phyloP scores from a whole-genome alignment of 768 basidiomycete species.

The Tulasnella sp. region DNA sequence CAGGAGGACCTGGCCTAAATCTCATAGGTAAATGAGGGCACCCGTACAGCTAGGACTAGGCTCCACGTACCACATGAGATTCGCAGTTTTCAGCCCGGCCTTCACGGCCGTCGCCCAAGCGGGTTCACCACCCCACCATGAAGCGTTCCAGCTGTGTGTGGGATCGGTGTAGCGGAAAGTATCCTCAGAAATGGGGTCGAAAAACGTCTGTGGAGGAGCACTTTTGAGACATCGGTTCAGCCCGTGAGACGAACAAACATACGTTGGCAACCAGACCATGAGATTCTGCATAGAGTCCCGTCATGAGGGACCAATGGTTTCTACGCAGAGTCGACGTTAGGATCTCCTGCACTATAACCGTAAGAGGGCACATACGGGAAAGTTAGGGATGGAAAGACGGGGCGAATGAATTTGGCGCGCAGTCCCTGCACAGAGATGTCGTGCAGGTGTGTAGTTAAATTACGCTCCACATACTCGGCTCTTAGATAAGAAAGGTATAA shows the following conservation, averaged over 20 bases:
- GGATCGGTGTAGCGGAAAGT: conserved; percentile 70
- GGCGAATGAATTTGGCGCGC: conserved; percentile 81
- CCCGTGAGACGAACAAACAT: conserved; percentile 30
- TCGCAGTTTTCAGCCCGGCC: conserved; percentile 70
- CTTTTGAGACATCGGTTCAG: not conserved
- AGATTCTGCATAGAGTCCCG: conserved; percentile 82
- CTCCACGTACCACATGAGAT: conserved; percentile 79
- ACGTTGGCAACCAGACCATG: conserved; percentile 92
- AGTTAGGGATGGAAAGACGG: conserved; percentile 86
- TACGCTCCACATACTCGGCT: conserved; percentile 82
- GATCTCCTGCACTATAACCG: not conserved
- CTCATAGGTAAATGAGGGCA: not conserved
- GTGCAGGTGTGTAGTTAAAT: conserved; percentile 76
- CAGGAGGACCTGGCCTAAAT: conserved; percentile 75
- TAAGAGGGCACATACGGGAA: conserved; percentile 62
- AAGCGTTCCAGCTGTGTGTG: conserved; percentile 57
- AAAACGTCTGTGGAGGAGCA: conserved; percentile 62
- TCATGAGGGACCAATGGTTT: conserved; percentile 91
- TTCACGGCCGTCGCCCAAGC: conserved; percentile 88
- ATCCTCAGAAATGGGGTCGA: conserved; percentile 59
- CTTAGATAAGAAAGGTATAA: conserved; percentile 38
- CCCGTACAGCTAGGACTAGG: not conserved
- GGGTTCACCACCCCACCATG: conserved; percentile 90
- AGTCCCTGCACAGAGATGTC: conserved; percentile 76
- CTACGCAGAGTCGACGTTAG: conserved; percentile 38